Evolutionary conservation across 768 basidiomycete species (phyloP), one percentile per base, ranked within the genome.

Genomic region (Russula sp.): DNA sequence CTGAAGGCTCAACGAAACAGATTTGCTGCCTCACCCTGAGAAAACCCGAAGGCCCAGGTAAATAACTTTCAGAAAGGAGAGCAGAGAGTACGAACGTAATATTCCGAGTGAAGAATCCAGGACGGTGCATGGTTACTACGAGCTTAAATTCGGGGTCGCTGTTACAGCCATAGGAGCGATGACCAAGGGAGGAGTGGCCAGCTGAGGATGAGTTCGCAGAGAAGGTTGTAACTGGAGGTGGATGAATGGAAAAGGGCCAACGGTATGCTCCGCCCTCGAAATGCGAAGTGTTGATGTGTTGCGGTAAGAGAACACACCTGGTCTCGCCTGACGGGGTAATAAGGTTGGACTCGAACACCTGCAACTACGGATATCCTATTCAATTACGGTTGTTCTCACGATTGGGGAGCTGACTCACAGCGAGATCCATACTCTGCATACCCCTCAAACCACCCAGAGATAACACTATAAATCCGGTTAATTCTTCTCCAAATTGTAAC

Each of bases 401-500:
- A 22, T 13, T 4, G 4, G 14, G 27, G 20, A 27, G 34, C n/a
- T 2, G 6, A 58, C 66, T 56, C 20, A 67, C 66, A 14, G 53
- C 57, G 34, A 65, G 56, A 7, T 67, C 64, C 32, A 67, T 34
- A 6, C 35, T 49, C n/a, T 16, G 49, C 40, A 66, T 62, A 47
- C 42, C 37, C 32, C 13, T 32, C 16, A 65, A 14, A 6, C 52
- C 35, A 37, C 31, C 32, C 10, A 37, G 42, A 22, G 66, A 59
- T 10, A 62, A 45, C 32, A 49, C 34, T 4, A 67, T 44, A 27
- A 5, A 32, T 27, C 66, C 66, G 0, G 9, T 49, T 4, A 67
- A 22, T 7, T 62, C 64, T 20, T 67, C 66, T 48, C 64, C 66
- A 6, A 57, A 34, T n/a, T 61, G 48, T 8, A 66, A 49, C 16